Percentiles rank a stretch among this genome's conserved stretches.
Evolutionary conservation across 176 grass and related monocot genomes (phyloP).

Genomic region (Eleusine indica): DNA sequence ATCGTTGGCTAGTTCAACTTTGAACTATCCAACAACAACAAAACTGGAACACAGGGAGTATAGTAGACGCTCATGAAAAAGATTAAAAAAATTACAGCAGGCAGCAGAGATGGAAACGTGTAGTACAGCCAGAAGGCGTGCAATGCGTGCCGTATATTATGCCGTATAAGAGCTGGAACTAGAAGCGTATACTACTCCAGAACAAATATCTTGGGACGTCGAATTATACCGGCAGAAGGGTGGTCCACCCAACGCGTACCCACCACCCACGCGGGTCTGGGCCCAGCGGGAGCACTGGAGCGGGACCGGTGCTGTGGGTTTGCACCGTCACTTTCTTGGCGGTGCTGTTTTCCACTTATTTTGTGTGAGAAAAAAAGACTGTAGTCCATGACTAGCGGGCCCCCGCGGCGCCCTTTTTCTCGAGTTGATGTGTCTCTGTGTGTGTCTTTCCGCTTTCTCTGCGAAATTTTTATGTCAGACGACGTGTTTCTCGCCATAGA

Average conservation of each 20-base stretch:
- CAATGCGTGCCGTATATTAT: neutral
- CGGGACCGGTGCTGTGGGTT: neutral
- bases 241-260: constrained; percentile 7
- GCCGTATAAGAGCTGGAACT: neutral
- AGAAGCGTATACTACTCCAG: neutral
- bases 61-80: too few species aligned
- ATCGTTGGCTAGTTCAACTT: too few species aligned
- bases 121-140: too few species aligned
- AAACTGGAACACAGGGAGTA: too few species aligned
- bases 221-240: neutral
- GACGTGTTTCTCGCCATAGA: too few species aligned
- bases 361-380: neutral
- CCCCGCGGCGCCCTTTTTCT: neutral
- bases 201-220: constrained; percentile 32
- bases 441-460: neutral
- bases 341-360: neutral
- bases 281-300: constrained; percentile 1
- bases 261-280: neutral
- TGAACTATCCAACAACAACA: too few species aligned
- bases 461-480: neutral
- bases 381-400: neutral
- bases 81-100: neutral
- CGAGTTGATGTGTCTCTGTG: neutral
- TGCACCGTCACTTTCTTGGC: constrained; percentile 21
- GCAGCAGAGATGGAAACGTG: neutral